Evolutionary conservation across 257 asterid species (phyloP), one percentile per base, ranked within the genome.

Genomic region (Lycium ferocissimum): DNA sequence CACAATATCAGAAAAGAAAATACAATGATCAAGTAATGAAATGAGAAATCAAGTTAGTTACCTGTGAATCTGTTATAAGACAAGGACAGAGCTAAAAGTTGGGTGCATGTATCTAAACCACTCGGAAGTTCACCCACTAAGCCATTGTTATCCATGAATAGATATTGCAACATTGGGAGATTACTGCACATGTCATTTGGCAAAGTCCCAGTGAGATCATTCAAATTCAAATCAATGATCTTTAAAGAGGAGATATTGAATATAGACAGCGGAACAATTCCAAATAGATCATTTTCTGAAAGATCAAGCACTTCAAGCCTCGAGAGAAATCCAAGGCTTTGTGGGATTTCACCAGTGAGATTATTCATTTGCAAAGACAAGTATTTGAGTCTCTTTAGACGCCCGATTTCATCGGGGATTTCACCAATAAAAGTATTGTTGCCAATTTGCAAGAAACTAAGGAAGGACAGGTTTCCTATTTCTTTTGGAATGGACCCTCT

Each of bases 41-140:
- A 72, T 45, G n/a, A 72, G 80, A 45, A 72, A 38, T n/a, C 7
- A 38, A n/a, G 2, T 10, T 43, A 72, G 17, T 57, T 72, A 72
- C 87, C 91, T 26, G n/a, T 9, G 58, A 90, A 69, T 76, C n/a
- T 53, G 59, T 88, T 90, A 9, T 13, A 0, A n/a, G 84, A 72
- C 47, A 88, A n/a, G 3, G 61, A 49, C 12, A 86, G 63, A 33
- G 15, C 2, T 66, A 13, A 8, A 43, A 86, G 84, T 40, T 76
- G 22, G 9, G 80, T 17, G 81, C 89, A 88, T 6, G 40, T 45
- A 7, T 51, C 76, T n/a, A 84, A n/a, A 12, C 35, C 66, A 4
- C 20, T 1, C 0, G 89, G 87, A 0, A 88, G 37, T 38, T 45
- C 45, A 14, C 89, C 89, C 10, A 2, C 40, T n/a, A 88, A 71